These are phyloP conservation scores for Kodamaea anthophila DNA, from an alignment of 1,139 yeast genomes.

Conservation along the genomic window DNA sequence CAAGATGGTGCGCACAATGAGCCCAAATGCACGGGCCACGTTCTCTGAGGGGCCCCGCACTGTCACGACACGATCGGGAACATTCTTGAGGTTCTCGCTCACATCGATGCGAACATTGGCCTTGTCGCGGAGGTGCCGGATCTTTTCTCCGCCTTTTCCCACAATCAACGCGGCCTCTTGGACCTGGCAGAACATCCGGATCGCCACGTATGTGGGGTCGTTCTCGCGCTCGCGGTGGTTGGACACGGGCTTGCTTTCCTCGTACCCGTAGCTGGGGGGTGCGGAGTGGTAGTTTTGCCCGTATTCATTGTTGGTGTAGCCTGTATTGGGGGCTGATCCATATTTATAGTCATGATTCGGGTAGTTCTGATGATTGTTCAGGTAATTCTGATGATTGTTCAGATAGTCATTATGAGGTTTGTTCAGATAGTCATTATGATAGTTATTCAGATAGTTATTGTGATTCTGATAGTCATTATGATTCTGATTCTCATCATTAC, in stretches of 20 bases:
- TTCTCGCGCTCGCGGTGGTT: conserved; percentile 34
- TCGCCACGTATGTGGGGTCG: conserved; percentile 56
- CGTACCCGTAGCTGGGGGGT: not conserved
- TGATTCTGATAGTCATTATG: not conserved
- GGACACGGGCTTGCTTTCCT: conserved; percentile 17
- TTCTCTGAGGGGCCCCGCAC: conserved; percentile 74
- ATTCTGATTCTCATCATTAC: conserved; percentile 1
- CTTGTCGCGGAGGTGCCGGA: conserved; percentile 57
- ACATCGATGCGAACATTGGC: conserved; percentile 68
- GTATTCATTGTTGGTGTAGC: no score
- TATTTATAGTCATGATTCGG: not conserved
- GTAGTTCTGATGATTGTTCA: not conserved
- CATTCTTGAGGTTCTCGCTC: conserved; percentile 69
- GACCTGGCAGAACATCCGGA: conserved; percentile 73
- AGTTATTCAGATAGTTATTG: no score
- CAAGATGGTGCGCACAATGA: conserved; percentile 59
- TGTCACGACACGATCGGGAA: conserved; percentile 71
- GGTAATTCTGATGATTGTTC: not conserved
- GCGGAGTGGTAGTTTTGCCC: no score
- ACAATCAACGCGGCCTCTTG: conserved; percentile 72
- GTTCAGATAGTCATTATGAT: not conserved
- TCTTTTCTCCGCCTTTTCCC: conserved; percentile 73
- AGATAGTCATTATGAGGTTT: no score
- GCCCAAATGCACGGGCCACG: conserved; percentile 79
- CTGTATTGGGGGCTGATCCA: conserved; percentile 2